These are phyloP conservation scores for Fusarium armeniacum DNA, from an alignment of 2,329 filamentous ascomycete species.

Conservation along the genomic window DNA sequence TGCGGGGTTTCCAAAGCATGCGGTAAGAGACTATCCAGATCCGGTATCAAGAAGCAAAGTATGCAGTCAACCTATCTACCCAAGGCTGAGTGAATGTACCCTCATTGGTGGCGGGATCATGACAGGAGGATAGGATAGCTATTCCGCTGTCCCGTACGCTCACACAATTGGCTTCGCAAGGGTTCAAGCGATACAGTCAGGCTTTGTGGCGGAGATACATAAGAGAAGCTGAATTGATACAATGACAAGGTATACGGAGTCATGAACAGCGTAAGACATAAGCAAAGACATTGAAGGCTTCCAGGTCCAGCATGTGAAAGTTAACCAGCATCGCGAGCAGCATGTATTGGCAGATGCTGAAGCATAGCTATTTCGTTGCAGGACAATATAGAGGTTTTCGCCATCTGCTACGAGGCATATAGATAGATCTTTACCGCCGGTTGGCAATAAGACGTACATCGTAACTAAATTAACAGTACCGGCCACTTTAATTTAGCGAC, in stretches of 20 bases:
- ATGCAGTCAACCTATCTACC: background rate
- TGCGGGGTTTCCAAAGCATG: background rate
- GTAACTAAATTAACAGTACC: background rate
- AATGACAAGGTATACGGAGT: background rate
- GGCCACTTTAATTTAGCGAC: background rate
- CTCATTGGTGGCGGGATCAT: background rate
- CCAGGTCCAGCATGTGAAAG: background rate
- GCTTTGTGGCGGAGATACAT: background rate
- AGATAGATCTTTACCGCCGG: background rate
- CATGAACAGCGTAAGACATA: background rate
- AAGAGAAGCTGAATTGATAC: background rate
- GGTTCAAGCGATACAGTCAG: background rate
- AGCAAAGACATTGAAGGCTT: background rate
- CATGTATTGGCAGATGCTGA: background rate
- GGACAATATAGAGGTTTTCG: background rate
- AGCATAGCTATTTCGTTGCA: background rate
- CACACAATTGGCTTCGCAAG: background rate
- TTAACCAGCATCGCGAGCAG: background rate
- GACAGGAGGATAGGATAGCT: background rate
- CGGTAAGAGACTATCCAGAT: background rate
- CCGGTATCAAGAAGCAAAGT: background rate
- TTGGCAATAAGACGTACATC: background rate
- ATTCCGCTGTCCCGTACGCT: background rate
- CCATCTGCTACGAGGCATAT: background rate
- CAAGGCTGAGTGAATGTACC: background rate